Percentiles rank a stretch among this genome's conserved stretches.
phyloP scores from a whole-genome alignment of 2,329 filamentous ascomycete genomes.

The Ceratocystis ficicola region DNA sequence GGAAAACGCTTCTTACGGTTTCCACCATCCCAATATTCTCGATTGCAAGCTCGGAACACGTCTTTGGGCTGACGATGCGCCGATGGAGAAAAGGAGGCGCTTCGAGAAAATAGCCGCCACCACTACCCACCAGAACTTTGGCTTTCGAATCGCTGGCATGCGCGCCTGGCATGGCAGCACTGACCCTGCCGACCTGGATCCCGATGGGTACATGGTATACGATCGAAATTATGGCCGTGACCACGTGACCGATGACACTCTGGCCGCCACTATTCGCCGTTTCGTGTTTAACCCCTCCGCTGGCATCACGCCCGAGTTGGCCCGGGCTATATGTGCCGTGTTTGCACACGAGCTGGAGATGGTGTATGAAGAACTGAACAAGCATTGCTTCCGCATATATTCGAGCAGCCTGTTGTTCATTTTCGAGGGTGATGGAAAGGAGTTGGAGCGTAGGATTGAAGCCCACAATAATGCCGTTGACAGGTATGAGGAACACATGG shows the following conservation, averaged over 20 bases:
- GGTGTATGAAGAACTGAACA: constrained; percentile 42
- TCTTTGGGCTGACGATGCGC: constrained; percentile 69
- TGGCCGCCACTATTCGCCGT: constrained; percentile 41
- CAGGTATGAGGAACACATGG: constrained; percentile 27
- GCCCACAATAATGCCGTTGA: constrained; percentile 40
- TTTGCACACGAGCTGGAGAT: constrained; percentile 43
- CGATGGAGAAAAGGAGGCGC: constrained; percentile 44
- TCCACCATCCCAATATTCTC: constrained; percentile 74
- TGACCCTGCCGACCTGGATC: constrained; percentile 39
- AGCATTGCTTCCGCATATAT: constrained; percentile 51
- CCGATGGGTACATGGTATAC: constrained; percentile 47
- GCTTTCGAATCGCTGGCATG: constrained; percentile 56
- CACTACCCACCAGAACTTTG: constrained; percentile 48
- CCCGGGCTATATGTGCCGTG: constrained; percentile 41
- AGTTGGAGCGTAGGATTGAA: constrained; percentile 41
- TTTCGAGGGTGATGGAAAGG: constrained; percentile 50
- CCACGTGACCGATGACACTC: constrained; percentile 41
- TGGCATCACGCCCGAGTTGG: constrained; percentile 47
- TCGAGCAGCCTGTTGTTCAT: constrained; percentile 51
- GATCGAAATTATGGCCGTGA: constrained; percentile 51
- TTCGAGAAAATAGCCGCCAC: constrained; percentile 47
- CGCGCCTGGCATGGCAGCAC: constrained; percentile 47
- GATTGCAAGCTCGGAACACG: constrained; percentile 83
- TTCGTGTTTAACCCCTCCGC: constrained; percentile 49
- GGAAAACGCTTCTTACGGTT: constrained; percentile 71